Evolutionary conservation across 2,329 filamentous ascomycete genomes (phyloP), one percentile per base, ranked within the genome.

Genomic region (Microcyclospora tardicrescens): DNA sequence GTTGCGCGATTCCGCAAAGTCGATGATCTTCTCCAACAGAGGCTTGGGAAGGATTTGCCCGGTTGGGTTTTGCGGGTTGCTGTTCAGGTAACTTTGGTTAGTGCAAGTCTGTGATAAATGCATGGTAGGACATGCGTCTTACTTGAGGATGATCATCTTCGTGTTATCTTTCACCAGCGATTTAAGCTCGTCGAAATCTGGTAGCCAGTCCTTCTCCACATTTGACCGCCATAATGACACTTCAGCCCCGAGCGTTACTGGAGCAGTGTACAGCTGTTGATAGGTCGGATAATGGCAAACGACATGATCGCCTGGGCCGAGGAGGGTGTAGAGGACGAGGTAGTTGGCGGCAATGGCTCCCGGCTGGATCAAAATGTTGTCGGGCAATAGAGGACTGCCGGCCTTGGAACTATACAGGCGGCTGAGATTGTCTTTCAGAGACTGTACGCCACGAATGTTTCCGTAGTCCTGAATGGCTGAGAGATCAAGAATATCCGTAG

Each of bases 291-390:
- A 84, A 41, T 91, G 81, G 53, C 83, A 91, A 42, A 93, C 72
- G 34, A 89, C 81, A 67, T 93, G 85, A 54, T 93, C 84, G 1
- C 78, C 81, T 0, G 77, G 73, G 0, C 75, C 73, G 2, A 91
- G 56, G 6, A 91, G 66, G 1, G 79, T 68, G 57, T 87, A 87
- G 6, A 91, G 71, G 2, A 78, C 64, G n/a, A 91, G 63, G 50
- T 85, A 84, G 54, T 93, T 93, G n/a, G 84, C 85, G 5, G 75
- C 71, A 36, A 93, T 93, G 11, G 84, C 84, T 9, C 86, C 86
- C 24, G 80, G 75, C 0, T 83, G 84, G 42, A 89, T 77, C 38
- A 93, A 60, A 31, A 93, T 70, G 50, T 81, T 77, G 12, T 85
- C 75, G 1, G 56, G 63, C 13, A 68, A 59, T 10, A 75, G 55